Evolutionary conservation across 2,329 filamentous ascomycete species (phyloP).

Genomic region (Botrytis squamosa): DNA sequence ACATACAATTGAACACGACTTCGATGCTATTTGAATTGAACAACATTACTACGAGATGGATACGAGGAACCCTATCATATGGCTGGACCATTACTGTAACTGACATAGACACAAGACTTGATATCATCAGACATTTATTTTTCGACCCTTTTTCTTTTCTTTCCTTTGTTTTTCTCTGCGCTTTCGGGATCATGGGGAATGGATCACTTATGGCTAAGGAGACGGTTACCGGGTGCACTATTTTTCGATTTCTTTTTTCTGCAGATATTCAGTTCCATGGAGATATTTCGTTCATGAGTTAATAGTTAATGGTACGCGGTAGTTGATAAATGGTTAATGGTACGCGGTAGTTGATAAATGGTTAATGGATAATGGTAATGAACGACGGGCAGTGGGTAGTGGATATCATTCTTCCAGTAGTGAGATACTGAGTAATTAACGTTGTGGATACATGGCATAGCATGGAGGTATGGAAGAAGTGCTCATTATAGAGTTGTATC

Average conservation of each 20-base stretch:
- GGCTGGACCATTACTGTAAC: slow-evolving; percentile 11
- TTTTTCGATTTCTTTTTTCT: neutral
- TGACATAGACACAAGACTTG: neutral
- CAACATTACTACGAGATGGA: slow-evolving; percentile 3
- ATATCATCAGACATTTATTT: slow-evolving; percentile 5
- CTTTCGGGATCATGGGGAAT: neutral
- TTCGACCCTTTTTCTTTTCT: neutral
- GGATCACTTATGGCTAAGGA: neutral
- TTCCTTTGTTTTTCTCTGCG: neutral
- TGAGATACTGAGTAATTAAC: neutral
- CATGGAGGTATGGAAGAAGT: neutral
- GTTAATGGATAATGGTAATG: neutral
- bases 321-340: neutral
- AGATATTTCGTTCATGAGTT: neutral
- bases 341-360: neutral
- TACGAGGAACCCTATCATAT: neutral
- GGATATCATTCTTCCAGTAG: neutral
- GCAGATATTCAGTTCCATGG: neutral
- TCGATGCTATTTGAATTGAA: neutral
- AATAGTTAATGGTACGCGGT: neutral
- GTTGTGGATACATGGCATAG: neutral
- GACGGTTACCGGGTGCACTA: neutral
- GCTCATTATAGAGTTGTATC: neutral
- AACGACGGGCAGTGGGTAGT: neutral
- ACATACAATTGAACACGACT: neutral